A percentile compares a stretch with the other conserved stretches of the same genome.
phyloP scores from a whole-genome alignment of 176 grass and related monocot genomes.

The Carex myosuroides region DNA sequence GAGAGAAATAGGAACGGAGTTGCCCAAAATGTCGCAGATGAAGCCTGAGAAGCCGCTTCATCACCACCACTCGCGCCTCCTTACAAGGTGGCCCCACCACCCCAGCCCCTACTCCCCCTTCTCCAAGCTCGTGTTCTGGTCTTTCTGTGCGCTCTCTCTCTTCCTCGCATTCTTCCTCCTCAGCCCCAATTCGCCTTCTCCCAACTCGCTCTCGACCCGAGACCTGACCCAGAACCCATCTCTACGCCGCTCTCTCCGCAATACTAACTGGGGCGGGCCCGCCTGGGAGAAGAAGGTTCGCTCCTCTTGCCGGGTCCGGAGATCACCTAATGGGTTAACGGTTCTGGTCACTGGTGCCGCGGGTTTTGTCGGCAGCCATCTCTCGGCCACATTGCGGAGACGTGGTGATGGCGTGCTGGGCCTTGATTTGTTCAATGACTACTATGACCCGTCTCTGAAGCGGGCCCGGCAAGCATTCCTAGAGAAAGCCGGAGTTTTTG shows the following conservation, averaged over 20 bases:
- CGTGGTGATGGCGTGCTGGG: constrained; percentile 72
- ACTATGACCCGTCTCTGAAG: constrained; percentile 80
- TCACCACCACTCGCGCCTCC: constrained; percentile 69
- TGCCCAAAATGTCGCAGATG: constrained; percentile 40
- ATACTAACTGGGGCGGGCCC: constrained; percentile 49
- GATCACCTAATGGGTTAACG: constrained; percentile 32
- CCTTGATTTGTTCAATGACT: constrained; percentile 80
- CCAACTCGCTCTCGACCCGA: constrained; percentile 14
- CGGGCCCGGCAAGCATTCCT: constrained; percentile 54
- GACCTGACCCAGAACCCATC: constrained; percentile 45
- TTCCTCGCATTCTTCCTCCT: constrained; percentile 74
- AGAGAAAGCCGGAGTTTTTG: constrained; percentile 56
- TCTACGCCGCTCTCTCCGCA: constrained; percentile 32
- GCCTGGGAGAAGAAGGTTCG: constrained; percentile 85
- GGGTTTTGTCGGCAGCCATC: constrained; percentile 73
- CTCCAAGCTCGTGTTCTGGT: constrained; percentile 77
- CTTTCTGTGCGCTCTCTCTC: constrained; percentile 65
- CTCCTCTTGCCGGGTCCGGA: constrained; percentile 50
- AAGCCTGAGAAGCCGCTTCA: constrained; percentile 58
- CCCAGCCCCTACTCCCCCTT: constrained; percentile 27
- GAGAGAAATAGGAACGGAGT: neutral
- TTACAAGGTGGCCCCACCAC: constrained; percentile 53
- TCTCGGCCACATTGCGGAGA: constrained; percentile 54
- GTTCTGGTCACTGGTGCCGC: constrained; percentile 73
- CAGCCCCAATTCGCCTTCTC: constrained; percentile 33